These are phyloP conservation scores for Lavandula angustifolia DNA, from an alignment of 257 asterid species.

Conservation along the genomic window DNA sequence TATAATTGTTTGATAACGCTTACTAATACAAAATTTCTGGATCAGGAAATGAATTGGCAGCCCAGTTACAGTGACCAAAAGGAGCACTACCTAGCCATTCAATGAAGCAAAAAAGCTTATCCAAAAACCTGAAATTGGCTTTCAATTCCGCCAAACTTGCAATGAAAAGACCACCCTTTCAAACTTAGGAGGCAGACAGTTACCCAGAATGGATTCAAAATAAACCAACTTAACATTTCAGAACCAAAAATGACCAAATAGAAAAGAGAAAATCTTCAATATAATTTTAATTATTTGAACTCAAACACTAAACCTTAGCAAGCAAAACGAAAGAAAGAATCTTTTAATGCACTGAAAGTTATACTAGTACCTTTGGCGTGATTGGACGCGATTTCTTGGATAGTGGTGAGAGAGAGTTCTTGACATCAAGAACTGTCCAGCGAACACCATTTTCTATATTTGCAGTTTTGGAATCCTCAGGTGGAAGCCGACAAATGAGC, in stretches of 20 bases:
- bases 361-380: conserved; percentile 48
- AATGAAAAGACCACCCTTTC: not conserved
- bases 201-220: not conserved
- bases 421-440: conserved; percentile 43
- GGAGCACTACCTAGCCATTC: not conserved
- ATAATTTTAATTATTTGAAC: not conserved
- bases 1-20: not conserved
- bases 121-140: not conserved
- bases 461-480: not conserved
- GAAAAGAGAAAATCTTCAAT: not conserved
- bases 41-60: not conserved
- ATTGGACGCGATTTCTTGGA: conserved; percentile 67
- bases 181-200: not conserved
- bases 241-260: not conserved
- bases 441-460: conserved; percentile 38
- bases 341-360: not conserved
- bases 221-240: conserved; percentile 4
- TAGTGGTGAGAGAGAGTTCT: conserved; percentile 49
- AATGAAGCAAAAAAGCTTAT: not conserved
- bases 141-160: not conserved
- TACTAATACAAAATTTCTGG: not conserved
- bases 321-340: not conserved
- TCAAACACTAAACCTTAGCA: conserved; percentile 1
- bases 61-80: not conserved
- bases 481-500: not conserved